phyloP scores from a whole-genome alignment of 345 rosid species.

The Pistacia atlantica region DNA sequence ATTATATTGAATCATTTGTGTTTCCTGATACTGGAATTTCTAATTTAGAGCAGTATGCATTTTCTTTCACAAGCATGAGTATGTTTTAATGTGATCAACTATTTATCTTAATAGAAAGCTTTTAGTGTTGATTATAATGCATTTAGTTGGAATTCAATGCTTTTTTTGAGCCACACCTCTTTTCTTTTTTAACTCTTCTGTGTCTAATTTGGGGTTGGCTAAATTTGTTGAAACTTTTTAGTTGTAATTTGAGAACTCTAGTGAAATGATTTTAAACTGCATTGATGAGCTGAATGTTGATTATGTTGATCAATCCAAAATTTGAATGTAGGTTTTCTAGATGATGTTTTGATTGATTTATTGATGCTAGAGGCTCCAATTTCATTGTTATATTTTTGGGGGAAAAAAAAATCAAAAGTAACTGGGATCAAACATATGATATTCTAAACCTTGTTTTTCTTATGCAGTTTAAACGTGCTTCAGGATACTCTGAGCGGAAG shows the following conservation, averaged over 20 bases:
- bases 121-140: too few species aligned
- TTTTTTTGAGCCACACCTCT: too few species aligned
- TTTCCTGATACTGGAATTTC: background rate
- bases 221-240: too few species aligned
- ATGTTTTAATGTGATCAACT: too few species aligned
- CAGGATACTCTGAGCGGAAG: slow-evolving; percentile 26
- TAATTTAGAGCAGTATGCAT: background rate
- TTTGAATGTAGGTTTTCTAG: background rate
- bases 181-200: too few species aligned
- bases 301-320: too few species aligned
- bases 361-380: background rate
- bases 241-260: too few species aligned
- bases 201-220: too few species aligned
- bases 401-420: background rate
- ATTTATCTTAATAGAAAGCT: too few species aligned
- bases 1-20: background rate
- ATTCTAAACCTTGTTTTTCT: slow-evolving; percentile 23
- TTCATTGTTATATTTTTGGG: background rate
- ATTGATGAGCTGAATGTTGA: background rate
- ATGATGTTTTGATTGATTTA: background rate
- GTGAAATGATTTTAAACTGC: background rate
- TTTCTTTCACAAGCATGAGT: background rate
- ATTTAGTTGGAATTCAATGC: too few species aligned
- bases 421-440: slow-evolving; percentile 7
- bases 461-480: slow-evolving; percentile 23